Conservation (phyloP, 257 asterid species). For the Solanum ahanhuiri region DNA sequence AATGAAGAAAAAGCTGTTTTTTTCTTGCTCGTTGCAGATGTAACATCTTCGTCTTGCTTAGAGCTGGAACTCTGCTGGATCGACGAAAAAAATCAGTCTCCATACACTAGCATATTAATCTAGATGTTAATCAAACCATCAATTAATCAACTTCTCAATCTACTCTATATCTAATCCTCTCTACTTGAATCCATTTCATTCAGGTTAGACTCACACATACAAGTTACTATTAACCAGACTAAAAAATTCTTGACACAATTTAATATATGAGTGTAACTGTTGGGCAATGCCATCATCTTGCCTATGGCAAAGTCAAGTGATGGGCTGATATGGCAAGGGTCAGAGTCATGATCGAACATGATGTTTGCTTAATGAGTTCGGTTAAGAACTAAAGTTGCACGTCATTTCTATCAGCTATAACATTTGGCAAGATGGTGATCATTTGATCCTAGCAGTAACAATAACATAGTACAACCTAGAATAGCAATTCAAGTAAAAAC, state of each 20-base stretch:
- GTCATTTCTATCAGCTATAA: background rate
- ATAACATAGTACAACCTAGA: background rate
- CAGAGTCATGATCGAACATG: background rate
- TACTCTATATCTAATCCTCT: background rate
- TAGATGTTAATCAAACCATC: background rate
- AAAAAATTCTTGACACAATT: background rate
- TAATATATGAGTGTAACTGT: background rate
- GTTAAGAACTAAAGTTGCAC: background rate
- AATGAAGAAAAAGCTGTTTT: slow-evolving; percentile 32
- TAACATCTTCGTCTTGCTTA: slow-evolving; percentile 8
- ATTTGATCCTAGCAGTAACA: background rate
- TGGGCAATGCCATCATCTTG: background rate
- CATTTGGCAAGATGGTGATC: background rate
- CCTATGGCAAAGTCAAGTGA: background rate
- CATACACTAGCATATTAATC: background rate
- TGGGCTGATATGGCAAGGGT: background rate
- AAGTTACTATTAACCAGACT: background rate
- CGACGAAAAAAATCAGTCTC: background rate
- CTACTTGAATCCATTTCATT: background rate
- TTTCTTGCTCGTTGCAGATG: slow-evolving; percentile 50
- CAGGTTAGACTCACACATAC: background rate
- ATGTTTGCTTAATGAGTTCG: background rate
- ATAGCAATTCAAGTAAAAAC: background rate
- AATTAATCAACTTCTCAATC: background rate
- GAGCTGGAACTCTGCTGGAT: slow-evolving; percentile 21